Conservation (phyloP, 768 basidiomycete species). For the Termitomyces bulborhizus region DNA sequence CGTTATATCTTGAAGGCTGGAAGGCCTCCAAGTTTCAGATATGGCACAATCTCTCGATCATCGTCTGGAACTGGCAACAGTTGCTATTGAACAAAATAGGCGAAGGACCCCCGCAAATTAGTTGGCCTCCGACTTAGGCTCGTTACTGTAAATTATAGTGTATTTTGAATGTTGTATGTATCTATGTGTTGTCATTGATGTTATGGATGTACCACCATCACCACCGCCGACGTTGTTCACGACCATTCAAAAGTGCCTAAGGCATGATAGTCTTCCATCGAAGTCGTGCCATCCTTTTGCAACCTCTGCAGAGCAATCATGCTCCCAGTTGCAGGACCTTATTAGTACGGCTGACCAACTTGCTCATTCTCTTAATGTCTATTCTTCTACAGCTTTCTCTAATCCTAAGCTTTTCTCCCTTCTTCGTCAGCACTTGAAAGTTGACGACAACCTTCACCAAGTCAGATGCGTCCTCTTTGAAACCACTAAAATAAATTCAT, state of each 20-base stretch:
- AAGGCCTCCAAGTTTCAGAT: conserved; percentile 28
- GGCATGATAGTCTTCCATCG: conserved; percentile 27
- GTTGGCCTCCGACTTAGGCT: conserved; percentile 34
- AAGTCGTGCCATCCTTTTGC: conserved; percentile 41
- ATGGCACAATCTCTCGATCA: conserved; percentile 28
- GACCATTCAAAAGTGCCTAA: conserved; percentile 34
- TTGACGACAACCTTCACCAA: conserved; percentile 44
- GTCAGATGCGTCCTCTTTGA: conserved; percentile 29
- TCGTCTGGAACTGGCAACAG: conserved; percentile 28
- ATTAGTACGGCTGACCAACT: conserved; percentile 47
- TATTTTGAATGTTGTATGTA: conserved; percentile 1
- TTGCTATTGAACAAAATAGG: conserved; percentile 41
- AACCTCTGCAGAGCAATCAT: conserved; percentile 33
- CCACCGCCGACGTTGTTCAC: conserved; percentile 32
- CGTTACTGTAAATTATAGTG: neutral
- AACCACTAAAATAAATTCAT: conserved; percentile 1
- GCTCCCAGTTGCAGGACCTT: conserved; percentile 41
- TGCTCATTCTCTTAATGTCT: conserved; percentile 46
- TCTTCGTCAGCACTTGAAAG: conserved; percentile 55
- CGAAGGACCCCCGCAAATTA: conserved; percentile 19
- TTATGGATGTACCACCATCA: conserved; percentile 17
- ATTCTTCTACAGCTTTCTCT: conserved; percentile 42
- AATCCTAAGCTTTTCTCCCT: conserved; percentile 66
- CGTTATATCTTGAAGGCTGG: conserved; percentile 35
- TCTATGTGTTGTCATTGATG: neutral